Percentiles rank a stretch among this genome's conserved stretches.
phyloP scores from a whole-genome alignment of 805 yeast genomes.

The Candida bentonensis region DNA sequence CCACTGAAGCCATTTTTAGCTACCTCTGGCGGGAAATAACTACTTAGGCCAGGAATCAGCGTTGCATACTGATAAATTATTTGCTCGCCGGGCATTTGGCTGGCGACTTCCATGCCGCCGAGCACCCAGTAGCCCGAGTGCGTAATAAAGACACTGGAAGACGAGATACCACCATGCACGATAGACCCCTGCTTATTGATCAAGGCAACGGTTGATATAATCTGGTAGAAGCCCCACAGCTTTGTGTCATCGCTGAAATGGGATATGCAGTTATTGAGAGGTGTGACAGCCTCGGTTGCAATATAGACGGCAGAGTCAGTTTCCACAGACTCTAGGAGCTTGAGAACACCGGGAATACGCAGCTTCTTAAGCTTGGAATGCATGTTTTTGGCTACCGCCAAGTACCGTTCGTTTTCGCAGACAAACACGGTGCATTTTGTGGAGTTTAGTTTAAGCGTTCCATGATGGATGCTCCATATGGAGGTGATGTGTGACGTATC shows the following conservation, averaged over 20 bases:
- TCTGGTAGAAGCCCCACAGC: slow-evolving; percentile 40
- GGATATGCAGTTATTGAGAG: slow-evolving; percentile 30
- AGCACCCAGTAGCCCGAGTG: slow-evolving; percentile 70
- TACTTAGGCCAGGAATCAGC: slow-evolving; percentile 20
- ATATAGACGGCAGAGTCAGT: slow-evolving; percentile 42
- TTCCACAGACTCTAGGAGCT: slow-evolving; percentile 49
- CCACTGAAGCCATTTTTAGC: slow-evolving; percentile 30
- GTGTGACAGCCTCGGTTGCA: slow-evolving; percentile 53
- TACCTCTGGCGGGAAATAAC: slow-evolving; percentile 42
- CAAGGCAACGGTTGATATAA: slow-evolving; percentile 40
- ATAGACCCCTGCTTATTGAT: slow-evolving; percentile 42
- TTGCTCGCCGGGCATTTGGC: slow-evolving; percentile 33
- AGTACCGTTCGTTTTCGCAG: slow-evolving; percentile 27
- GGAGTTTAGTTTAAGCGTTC: slow-evolving; percentile 32
- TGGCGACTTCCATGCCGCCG: slow-evolving; percentile 63
- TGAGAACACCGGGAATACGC: slow-evolving; percentile 56
- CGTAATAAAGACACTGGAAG: slow-evolving; percentile 48
- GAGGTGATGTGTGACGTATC: slow-evolving; percentile 13
- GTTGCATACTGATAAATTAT: slow-evolving; percentile 24
- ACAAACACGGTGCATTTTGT: slow-evolving; percentile 50
- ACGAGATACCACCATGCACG: slow-evolving; percentile 49
- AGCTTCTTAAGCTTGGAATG: slow-evolving; percentile 37
- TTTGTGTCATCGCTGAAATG: slow-evolving; percentile 23
- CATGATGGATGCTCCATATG: slow-evolving; percentile 55
- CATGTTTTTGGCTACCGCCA: slow-evolving; percentile 31